Conservation (phyloP, 1,284 basidiomycete species). For the Ustilago trichophora region DNA sequence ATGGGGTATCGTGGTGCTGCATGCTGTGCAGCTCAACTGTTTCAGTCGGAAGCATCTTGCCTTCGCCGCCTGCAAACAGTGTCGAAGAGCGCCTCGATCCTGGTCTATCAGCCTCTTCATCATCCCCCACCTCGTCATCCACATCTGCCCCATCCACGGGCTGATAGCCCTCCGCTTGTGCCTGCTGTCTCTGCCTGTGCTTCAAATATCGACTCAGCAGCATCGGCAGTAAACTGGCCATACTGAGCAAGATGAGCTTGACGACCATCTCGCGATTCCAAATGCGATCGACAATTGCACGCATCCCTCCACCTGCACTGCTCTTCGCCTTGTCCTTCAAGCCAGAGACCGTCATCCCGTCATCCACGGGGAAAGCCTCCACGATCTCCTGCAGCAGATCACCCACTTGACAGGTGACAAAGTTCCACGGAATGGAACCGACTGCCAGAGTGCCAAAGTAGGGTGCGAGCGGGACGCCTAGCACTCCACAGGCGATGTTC, state of each 20-base stretch:
- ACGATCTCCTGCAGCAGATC: slow-evolving; percentile 62
- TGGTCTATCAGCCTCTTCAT: slow-evolving; percentile 28
- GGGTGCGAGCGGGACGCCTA: slow-evolving; percentile 61
- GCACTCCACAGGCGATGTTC: slow-evolving; percentile 65
- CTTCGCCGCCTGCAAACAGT: slow-evolving; percentile 2
- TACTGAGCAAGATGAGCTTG: slow-evolving; percentile 51
- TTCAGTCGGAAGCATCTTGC: slow-evolving; percentile 12
- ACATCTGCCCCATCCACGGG: slow-evolving; percentile 5
- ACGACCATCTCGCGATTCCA: slow-evolving; percentile 60
- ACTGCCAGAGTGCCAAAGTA: slow-evolving; percentile 58
- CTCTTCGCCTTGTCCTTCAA: slow-evolving; percentile 22
- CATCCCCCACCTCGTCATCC: slow-evolving; percentile 20
- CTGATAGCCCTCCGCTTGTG: slow-evolving; percentile 20
- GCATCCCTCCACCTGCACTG: slow-evolving; percentile 50
- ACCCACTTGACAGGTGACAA: slow-evolving; percentile 63
- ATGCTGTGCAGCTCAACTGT: slow-evolving; percentile 14
- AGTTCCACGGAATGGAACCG: slow-evolving; percentile 65
- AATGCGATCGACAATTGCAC: slow-evolving; percentile 49
- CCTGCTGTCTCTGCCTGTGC: slow-evolving; percentile 19
- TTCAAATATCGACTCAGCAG: slow-evolving; percentile 48
- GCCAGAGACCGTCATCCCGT: slow-evolving; percentile 22
- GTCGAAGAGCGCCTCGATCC: slow-evolving; percentile 19
- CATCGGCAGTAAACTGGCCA: slow-evolving; percentile 55
- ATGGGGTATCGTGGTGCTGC: too few relatives aligned
- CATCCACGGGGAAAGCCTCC: slow-evolving; percentile 43